Base-by-base conservation (phyloP, 345 rosid species). In the Bruguiera gymnorhiza region DNA sequence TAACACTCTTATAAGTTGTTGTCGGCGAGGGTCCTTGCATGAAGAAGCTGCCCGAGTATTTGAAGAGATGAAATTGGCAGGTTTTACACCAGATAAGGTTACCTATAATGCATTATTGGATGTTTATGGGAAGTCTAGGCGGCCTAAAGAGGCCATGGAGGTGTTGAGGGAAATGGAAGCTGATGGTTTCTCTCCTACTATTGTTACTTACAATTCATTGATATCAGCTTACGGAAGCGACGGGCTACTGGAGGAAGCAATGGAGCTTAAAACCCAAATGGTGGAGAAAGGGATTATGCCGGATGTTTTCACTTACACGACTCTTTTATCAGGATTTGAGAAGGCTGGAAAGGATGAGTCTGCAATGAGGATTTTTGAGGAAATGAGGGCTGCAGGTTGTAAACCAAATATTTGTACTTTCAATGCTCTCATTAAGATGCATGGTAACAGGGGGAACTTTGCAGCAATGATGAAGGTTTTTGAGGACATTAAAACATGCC, bases 251-350 rank as follows among this genome's bases (percentile, higher is more conserved):
- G 84, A 78, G 34, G 99, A 89, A 63, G 97, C 99, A 0, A 65
- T 84, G 88, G 87, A 87, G 76, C 85, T 95, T 62, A 95, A 91
- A 72, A 72, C 66, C 57, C 92, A 82, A 81, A 89, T 95, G 97
- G 68, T 77, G 18, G 81, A 68, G n/a, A 84, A 82, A 26, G 93
- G 93, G 71, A 82, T 86, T 62, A 83, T 79, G 66, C 99, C 93
- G 32, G 97, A 95, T 79, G 97, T 95, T 72, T 89, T 87, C 76
- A 95, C 99, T n/a, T 95, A 87, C 80, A 95, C 97, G 4, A 87
- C 99, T 15, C 93, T 95, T 18, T 77, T 91, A 27, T 95, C 99
- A 0, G 99, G 97, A 11, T 89, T 86, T 76, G 93, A 86, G 81
- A 95, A 84, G 76, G 81, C 92, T 2, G 97, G 99, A 60, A 91